Base-by-base conservation (phyloP, 2,329 filamentous ascomycete genomes). In the Emergomyces africanus region DNA sequence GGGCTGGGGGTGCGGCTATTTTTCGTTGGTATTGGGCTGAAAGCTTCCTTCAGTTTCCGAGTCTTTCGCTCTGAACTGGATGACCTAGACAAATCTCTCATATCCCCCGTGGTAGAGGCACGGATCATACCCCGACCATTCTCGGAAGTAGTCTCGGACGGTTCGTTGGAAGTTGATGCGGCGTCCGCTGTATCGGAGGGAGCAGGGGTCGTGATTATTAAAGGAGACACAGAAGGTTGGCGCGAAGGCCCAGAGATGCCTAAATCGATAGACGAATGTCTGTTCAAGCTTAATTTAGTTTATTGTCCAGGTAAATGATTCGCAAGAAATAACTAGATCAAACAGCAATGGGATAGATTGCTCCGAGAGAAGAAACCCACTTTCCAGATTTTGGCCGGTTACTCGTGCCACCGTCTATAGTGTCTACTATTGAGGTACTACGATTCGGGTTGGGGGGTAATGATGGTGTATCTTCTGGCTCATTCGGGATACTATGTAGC, bases 11-110 rank as follows among this genome's bases (percentile, higher is more conserved):
- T 77, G 30, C 75, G 69, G 60, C 74, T 78, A 68, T 79, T 83
- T 67, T 81, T 84, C 50, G 79, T 76, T 41, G 70, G 68, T 12
- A 67, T 69, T 9, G 70, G 72, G 60, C 76, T 81, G 67, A 94
- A 89, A 14, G 86, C 87, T 68, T 86, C 84, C 70, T 82, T 87
- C 62, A 92, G 77, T 67, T 85, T 88, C 67, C 84, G 42, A 30
- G 18, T 42, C 30, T 50, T 25, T 37, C 20, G 9, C 30, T 53
- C 33, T 37, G 50, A 8, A 15, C 30, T 37, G 30, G 50, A 35
- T 53, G 50, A 33, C 6, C 50, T n/a, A n/a, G 48, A 50, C 4
- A 6, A 18, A 33, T n/a, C 28, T 12, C 44, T n/a, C 39, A 61
- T 55, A 30, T 49, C 48, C n/a, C 55, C 59, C 8, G 56, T 25